A percentile compares a stretch with the other conserved stretches of the same genome.
phyloP scores from a whole-genome alignment of 495 filamentous ascomycete species.

The Annulohypoxylon maeteangense region DNA sequence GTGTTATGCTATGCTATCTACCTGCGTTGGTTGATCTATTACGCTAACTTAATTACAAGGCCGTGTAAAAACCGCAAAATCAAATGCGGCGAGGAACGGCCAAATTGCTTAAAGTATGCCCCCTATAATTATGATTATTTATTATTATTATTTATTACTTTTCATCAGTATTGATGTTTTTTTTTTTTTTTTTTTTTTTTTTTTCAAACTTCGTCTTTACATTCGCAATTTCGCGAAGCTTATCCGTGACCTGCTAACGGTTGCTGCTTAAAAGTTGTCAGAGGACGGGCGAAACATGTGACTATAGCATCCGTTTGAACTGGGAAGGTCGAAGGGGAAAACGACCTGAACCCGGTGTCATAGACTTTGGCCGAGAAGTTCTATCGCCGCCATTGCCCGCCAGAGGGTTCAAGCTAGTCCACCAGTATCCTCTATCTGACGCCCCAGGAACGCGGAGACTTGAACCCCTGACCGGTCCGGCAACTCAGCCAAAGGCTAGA shows the following conservation, averaged over 20 bases:
- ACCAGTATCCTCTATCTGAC: slow-evolving; percentile 53
- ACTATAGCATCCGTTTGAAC: slow-evolving; percentile 86
- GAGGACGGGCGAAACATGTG: slow-evolving; percentile 79
- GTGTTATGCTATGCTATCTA: not conserved
- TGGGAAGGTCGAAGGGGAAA: slow-evolving; percentile 78
- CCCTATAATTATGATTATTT: slow-evolving; percentile 23
- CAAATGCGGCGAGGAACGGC: slow-evolving; percentile 89
- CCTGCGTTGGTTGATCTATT: not conserved
- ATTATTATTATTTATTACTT: not conserved
- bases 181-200: not conserved
- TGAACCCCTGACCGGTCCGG: slow-evolving; percentile 42
- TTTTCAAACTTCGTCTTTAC: not conserved
- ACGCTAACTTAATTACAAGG: slow-evolving; percentile 58
- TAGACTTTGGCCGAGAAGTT: slow-evolving; percentile 52
- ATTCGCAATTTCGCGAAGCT: not conserved
- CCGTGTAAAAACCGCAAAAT: slow-evolving; percentile 88
- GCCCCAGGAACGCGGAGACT: slow-evolving; percentile 51
- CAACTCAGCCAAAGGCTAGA: slow-evolving; percentile 34
- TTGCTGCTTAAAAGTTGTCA: slow-evolving; percentile 61
- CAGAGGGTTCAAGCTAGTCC: slow-evolving; percentile 56
- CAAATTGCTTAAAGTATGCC: slow-evolving; percentile 71
- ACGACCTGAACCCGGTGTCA: slow-evolving; percentile 49
- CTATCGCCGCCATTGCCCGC: slow-evolving; percentile 55
- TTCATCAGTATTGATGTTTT: too few species aligned
- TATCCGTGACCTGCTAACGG: slow-evolving; percentile 28